phyloP scores from a whole-genome alignment of 2,329 filamentous ascomycete species.

The Ilyonectria sp. region DNA sequence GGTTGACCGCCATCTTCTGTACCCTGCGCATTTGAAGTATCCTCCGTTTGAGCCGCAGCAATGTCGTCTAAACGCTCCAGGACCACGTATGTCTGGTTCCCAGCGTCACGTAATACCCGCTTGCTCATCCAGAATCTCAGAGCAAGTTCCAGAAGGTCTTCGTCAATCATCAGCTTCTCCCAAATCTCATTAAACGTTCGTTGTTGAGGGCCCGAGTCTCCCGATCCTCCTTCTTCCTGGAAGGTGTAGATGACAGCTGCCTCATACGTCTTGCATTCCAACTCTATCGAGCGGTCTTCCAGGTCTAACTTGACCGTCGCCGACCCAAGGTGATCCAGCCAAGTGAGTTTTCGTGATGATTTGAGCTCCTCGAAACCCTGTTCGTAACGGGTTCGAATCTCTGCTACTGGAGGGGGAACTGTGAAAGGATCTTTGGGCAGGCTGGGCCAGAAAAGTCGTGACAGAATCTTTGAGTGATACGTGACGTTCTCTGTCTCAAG shows the following conservation, averaged over 20 bases:
- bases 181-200: conserved; percentile 69
- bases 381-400: conserved; percentile 80
- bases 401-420: conserved; percentile 71
- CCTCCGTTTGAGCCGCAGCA: conserved; percentile 50
- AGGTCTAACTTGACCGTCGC: conserved; percentile 87
- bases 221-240: conserved; percentile 62
- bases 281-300: conserved; percentile 80
- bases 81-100: conserved; percentile 74
- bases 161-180: conserved; percentile 78
- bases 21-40: conserved; percentile 45
- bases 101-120: conserved; percentile 72
- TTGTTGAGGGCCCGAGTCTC: conserved; percentile 53
- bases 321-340: conserved; percentile 87
- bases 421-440: conserved; percentile 79
- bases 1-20: conserved; percentile 49
- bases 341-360: conserved; percentile 86
- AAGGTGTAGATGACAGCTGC: conserved; percentile 92
- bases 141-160: conserved; percentile 77
- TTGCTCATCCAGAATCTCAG: conserved; percentile 81
- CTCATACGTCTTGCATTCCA: conserved; percentile 86
- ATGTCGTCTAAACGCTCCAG: conserved; percentile 72
- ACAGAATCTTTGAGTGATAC: conserved; percentile 88
- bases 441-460: conserved; percentile 93
- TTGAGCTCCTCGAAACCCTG: conserved; percentile 85
- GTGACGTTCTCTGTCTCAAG: conserved; percentile 48